Evolutionary conservation across 345 rosid species (phyloP), one percentile per base, ranked within the genome.

Genomic region (Fremontodendron californicum): DNA sequence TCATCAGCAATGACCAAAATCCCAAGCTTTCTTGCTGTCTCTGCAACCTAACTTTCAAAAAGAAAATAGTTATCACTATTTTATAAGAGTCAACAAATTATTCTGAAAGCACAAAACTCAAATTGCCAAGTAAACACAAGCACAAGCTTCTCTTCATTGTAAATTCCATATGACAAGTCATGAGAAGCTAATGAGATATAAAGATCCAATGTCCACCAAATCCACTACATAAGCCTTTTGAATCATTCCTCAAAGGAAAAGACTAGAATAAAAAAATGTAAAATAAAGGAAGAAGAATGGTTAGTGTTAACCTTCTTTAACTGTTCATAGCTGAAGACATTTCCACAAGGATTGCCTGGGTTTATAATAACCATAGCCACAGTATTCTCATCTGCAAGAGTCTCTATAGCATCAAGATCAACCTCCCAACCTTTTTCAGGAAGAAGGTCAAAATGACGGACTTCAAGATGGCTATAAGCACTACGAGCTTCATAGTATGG

Each of bases 1-100:
- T 93, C 97, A 75, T 91, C 97, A 5, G 93, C 77, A 64, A 90
- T 83, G 71, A 93, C 91, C 88, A 91, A 64, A 81, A 90, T 91
- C 52, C 91, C 88, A 27, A 90, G 89, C 79, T 90, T 88, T 45
- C 71, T 75, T 31, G 92, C 94, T 2, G 83, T 85, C 78, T 87
- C 94, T 1, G 95, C 92, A 69, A 90, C 81, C 92, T 86, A 19
- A 55, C 19, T 68, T 73, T 35, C 51, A 7, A 65, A 29, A 23
- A 25, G 0, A 37, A 7, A 77, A 13, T 25, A 54, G 29, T 33
- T 33, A 72, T 6, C 52, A 43, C 7, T 13, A 3, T 42, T 68
- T 7, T 4, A 8, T 25, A 55, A 39, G 13, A 11, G 5, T 12
- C 9, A 31, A 71, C 3, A 10, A 49, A 23, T 33, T 19, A 15